Evolutionary conservation across 1,139 yeast genomes (phyloP), one percentile per base, ranked within the genome.

Genomic region (Scheffersomyces parashehatae): DNA sequence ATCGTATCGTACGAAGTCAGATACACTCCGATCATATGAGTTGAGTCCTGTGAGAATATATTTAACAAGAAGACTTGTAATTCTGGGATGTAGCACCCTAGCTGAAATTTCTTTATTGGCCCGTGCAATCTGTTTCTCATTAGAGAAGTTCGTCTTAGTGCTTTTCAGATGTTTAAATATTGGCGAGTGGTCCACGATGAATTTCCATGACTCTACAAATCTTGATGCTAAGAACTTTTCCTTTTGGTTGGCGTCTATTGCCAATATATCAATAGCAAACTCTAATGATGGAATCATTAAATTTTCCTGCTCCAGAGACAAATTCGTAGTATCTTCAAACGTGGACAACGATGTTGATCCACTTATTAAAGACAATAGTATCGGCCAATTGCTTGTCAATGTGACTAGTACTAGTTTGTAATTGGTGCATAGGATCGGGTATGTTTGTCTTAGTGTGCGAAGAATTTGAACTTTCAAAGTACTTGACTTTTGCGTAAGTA

Each of bases 351-450:
- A 41, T 3, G 29, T 14, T 4, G 49, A 46, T 1, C 56, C 56
- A 32, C 51, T 37, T 20, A 52, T 47, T 32, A 52, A 28, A 8
- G 49, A 28, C 36, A 50, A 37, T 11, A 54, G 70, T 0, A 73
- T 62, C 3, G 86, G 84, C 97, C 97, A 93, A 13, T 80, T 65
- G 3, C 77, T 70, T 1, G 95, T 85, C 3, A 87, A 70, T 2
- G 83, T 62, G 0, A 97, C 97, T 38, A 87, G 65, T 34, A 87
- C 68, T 38, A 79, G 71, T 10, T 74, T 68, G 44, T 77, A 73
- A 47, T 84, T 79, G 0, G 91, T 74, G 1, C 89, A 76, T 36
- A 93, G 66, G 31, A 88, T 58, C 0, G 91, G 89, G 30, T 85
- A 65, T 0, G 81, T 65, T 13, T 68, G 62, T 3, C 64, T 57